phyloP scores from a whole-genome alignment of 768 basidiomycete genomes.

The Podaxis sp. region DNA sequence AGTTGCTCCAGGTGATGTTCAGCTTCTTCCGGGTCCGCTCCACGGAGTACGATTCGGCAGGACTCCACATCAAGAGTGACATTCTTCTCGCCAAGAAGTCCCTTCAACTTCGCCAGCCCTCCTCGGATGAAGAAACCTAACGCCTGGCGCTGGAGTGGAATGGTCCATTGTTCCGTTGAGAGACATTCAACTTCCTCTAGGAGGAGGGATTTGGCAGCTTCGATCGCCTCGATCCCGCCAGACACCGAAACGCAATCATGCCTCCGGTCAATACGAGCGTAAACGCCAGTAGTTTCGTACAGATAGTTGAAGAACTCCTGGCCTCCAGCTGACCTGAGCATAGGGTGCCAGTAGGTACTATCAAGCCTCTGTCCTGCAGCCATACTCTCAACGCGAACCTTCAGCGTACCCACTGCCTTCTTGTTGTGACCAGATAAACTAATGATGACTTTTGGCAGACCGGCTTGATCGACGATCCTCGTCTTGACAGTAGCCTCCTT shows the following conservation, averaged over 20 bases:
- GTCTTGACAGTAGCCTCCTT: slow-evolving; percentile 19
- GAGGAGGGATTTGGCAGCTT: slow-evolving; percentile 43
- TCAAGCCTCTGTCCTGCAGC: slow-evolving; percentile 48
- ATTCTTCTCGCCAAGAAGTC: slow-evolving; percentile 52
- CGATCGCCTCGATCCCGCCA: slow-evolving; percentile 37
- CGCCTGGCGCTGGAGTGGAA: slow-evolving; percentile 34
- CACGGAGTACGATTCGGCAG: slow-evolving; percentile 36
- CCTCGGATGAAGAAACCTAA: slow-evolving; percentile 50
- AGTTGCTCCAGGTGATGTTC: slow-evolving; percentile 43
- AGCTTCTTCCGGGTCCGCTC: slow-evolving; percentile 58
- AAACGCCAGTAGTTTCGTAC: slow-evolving; percentile 34
- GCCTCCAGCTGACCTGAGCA: slow-evolving; percentile 28
- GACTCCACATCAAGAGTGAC: slow-evolving; percentile 43
- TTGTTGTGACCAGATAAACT: slow-evolving; percentile 49
- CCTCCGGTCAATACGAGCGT: slow-evolving; percentile 45
- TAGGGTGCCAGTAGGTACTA: slow-evolving; percentile 47
- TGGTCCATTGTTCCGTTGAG: slow-evolving; percentile 38
- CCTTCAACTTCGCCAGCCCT: slow-evolving; percentile 49
- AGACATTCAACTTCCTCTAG: slow-evolving; percentile 46
- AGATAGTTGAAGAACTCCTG: slow-evolving; percentile 35
- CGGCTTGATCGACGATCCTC: slow-evolving; percentile 28
- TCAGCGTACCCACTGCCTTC: slow-evolving; percentile 52
- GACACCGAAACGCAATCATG: slow-evolving; percentile 42
- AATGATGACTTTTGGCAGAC: slow-evolving; percentile 31
- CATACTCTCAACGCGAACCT: slow-evolving; percentile 57